Base-by-base conservation (phyloP, 306 rosid genomes). In the Hippophae gyantsensis region DNA sequence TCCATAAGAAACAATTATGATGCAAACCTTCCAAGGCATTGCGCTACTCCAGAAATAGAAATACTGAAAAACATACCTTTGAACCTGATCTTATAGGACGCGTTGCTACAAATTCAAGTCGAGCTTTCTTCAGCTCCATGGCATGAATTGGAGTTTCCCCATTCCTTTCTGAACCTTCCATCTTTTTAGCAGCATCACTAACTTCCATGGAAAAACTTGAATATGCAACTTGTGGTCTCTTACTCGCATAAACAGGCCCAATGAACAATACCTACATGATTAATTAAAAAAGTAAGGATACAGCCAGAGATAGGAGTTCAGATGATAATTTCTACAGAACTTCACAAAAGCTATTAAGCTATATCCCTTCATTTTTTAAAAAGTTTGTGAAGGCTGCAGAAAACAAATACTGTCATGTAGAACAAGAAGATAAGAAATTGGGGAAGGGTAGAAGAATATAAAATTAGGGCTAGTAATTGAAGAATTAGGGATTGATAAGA, bases 61-160 rank as follows among this genome's bases (percentile, higher is more conserved):
- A 13, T 42, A 42, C 6, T 47, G 46, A 68, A 67, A 63, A 49
- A 32, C 48, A 12, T 74, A 92, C 99, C 95, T 88, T 92, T 73
- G 92, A 85, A 58, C 81, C 84, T 65, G 77, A 69, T 81, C 73
- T 86, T 42, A 52, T 68, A 32, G 88, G 84, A 67, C 86, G 99
- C 68, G 64, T 76, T 23, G 75, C 92, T 58, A 82, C 69, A 71
- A 76, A 81, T 27, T 80, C 84, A 65, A 76, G 78, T 63, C 89
- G 75, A 40, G 45, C 68, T 79, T 74, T 77, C 52, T 75, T 65
- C 75, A 75, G 38, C 60, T 84, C 74, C 18, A 69, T 46, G 64
- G 82, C 72, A 66, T 55, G 42, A 11, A 51, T 45, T 43, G 55
- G 49, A 61, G 61, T 42, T 41, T 63, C 73, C 10, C 23, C 68